Evolutionary conservation across 1,284 basidiomycete species (phyloP).

Genomic region (Paramarasmius palmivorus): DNA sequence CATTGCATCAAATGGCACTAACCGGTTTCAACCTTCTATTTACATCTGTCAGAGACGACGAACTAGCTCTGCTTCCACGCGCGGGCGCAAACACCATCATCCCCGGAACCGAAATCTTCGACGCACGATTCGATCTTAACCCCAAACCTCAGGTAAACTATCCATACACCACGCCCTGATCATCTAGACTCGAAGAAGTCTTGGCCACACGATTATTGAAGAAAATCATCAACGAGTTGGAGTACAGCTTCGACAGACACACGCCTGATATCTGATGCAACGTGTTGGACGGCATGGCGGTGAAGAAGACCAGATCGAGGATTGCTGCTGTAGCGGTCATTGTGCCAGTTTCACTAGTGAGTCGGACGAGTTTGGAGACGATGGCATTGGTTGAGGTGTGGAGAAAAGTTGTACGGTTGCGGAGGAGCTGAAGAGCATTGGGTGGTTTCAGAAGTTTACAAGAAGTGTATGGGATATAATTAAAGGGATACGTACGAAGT

Average conservation of each 20-base stretch:
- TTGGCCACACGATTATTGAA: slow-evolving; percentile 18
- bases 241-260: slow-evolving; percentile 19
- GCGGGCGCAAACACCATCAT: too few species aligned
- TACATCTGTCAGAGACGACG: too few species aligned
- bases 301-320: slow-evolving; percentile 19
- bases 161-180: too few species aligned
- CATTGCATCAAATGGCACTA: too few species aligned
- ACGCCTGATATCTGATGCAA: slow-evolving; percentile 19
- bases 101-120: too few species aligned
- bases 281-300: slow-evolving; percentile 12
- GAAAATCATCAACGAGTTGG: slow-evolving; percentile 18
- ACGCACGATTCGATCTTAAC: too few species aligned
- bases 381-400: slow-evolving; percentile 11
- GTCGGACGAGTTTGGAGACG: slow-evolving; percentile 16
- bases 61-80: too few species aligned
- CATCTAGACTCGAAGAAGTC: too few species aligned
- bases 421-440: slow-evolving; percentile 16
- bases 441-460: too few species aligned
- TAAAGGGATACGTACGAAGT: neutral
- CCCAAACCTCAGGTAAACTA: too few species aligned
- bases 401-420: slow-evolving; percentile 5
- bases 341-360: slow-evolving; percentile 19
- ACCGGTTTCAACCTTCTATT: too few species aligned
- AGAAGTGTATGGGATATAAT: too few species aligned
- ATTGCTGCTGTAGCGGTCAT: slow-evolving; percentile 18